Conservation (phyloP, 73 alveolate genomes). For the Effrenium voratum region DNA sequence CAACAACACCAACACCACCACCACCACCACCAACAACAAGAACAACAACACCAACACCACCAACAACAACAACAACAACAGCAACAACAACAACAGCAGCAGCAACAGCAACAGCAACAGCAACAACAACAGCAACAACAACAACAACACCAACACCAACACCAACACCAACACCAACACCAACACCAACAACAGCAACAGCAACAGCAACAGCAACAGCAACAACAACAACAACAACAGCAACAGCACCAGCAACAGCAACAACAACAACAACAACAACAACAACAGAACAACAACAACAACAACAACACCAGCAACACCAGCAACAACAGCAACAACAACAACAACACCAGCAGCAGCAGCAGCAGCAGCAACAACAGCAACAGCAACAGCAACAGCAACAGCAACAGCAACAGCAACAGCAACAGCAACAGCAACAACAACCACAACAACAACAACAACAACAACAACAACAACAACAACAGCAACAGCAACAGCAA, state of each 20-base stretch:
- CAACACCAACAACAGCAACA: background rate
- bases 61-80: no score
- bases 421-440: no score
- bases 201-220: background rate
- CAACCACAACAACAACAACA: no score
- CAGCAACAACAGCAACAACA: background rate
- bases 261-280: background rate
- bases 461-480: no score
- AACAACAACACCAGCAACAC: background rate
- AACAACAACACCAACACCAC: no score
- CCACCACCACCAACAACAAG: background rate
- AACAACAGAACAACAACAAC: background rate
- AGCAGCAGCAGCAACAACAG: background rate
- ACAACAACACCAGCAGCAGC: background rate
- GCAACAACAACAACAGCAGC: no score
- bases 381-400: no score
- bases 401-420: no score
- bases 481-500: no score
- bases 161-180: background rate
- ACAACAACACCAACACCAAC: background rate
- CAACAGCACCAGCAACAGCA: background rate
- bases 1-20: background rate
- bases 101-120: no score
- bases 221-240: background rate
- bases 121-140: background rate